Evolutionary conservation across 176 grass and related monocot species (phyloP).

Genomic region (Rhynchospora pubera): DNA sequence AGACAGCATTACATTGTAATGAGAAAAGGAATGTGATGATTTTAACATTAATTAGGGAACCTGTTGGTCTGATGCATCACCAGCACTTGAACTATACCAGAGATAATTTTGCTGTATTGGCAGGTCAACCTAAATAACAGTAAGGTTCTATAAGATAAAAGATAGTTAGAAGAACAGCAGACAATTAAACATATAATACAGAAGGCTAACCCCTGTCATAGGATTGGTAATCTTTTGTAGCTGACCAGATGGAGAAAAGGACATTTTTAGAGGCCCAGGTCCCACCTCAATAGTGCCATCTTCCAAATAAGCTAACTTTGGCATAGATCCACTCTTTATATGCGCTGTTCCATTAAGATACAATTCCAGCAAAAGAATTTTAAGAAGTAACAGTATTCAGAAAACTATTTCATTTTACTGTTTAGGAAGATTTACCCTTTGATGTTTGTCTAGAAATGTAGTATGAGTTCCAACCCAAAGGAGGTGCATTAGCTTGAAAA

Average conservation of each 20-base stretch:
- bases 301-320: conserved; percentile 26
- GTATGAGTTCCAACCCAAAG: conserved; percentile 86
- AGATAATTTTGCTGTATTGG: conserved; percentile 73
- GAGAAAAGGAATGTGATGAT: neutral
- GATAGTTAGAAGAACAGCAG: neutral
- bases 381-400: neutral
- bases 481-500: conserved; percentile 70
- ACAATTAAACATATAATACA: conserved; percentile 1
- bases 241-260: conserved; percentile 67
- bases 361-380: neutral
- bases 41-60: conserved; percentile 24
- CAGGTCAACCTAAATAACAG: conserved; percentile 55
- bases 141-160: neutral
- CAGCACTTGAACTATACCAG: conserved; percentile 63
- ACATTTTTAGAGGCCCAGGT: conserved; percentile 69
- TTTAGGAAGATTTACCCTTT: conserved; percentile 34
- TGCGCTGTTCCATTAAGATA: conserved; percentile 29
- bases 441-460: conserved; percentile 41
- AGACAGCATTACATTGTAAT: neutral
- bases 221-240: conserved; percentile 56
- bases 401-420: neutral
- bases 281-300: conserved; percentile 65
- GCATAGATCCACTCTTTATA: conserved; percentile 8
- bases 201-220: conserved; percentile 51
- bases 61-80: conserved; percentile 54